These are phyloP conservation scores for Samsoniella hepiali DNA, from an alignment of 2,329 filamentous ascomycete species.

Conservation along the genomic window DNA sequence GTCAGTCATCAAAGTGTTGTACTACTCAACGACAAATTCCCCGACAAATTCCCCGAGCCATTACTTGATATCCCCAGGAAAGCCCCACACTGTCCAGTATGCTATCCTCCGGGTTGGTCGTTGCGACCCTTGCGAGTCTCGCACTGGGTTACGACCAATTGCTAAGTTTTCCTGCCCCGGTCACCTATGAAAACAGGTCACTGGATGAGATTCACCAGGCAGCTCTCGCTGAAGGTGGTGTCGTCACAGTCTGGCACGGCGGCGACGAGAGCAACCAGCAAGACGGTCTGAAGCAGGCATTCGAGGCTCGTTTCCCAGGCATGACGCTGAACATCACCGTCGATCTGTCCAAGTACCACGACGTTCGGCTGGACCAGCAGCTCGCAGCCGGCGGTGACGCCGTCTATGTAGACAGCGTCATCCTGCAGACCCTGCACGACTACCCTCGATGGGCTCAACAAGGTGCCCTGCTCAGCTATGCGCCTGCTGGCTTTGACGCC, in stretches of 20 bases:
- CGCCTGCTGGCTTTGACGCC: conserved; percentile 43
- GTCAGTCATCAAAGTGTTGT: no score
- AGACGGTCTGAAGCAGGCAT: conserved; percentile 38
- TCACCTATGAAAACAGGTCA: conserved; percentile 40
- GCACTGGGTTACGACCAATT: not conserved
- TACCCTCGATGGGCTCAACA: conserved; percentile 49
- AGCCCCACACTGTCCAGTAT: not conserved
- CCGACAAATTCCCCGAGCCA: no score
- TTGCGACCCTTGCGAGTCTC: not conserved
- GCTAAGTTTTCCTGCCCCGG: conserved; percentile 25
- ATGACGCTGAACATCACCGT: conserved; percentile 52
- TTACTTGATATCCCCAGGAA: no score
- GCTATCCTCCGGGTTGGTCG: not conserved
- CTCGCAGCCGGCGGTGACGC: conserved; percentile 32
- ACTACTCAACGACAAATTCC: no score
- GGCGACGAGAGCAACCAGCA: conserved; percentile 45
- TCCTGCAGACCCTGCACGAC: conserved; percentile 50
- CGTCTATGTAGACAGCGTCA: conserved; percentile 43
- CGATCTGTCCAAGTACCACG: conserved; percentile 55
- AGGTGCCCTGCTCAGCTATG: conserved; percentile 47
- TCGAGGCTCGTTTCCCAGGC: conserved; percentile 46
- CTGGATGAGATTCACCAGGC: conserved; percentile 49
- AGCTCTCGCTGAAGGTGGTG: conserved; percentile 44
- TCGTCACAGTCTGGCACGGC: conserved; percentile 46
- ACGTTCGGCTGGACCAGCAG: conserved; percentile 44